These are phyloP conservation scores for Eucalyptus pauciflora DNA, from an alignment of 345 rosid genomes.

Conservation along the genomic window DNA sequence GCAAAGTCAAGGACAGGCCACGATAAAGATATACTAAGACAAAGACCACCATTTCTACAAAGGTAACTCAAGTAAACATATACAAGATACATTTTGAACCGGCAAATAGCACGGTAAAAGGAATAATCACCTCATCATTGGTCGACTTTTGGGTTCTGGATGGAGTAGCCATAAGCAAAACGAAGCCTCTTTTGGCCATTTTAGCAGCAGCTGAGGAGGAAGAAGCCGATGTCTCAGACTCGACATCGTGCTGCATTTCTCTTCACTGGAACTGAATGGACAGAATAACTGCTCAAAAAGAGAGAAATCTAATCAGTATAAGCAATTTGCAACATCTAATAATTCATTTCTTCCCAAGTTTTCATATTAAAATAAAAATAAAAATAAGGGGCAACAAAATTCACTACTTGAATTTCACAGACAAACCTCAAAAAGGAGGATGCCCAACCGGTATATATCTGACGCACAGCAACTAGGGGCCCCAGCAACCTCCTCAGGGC, in stretches of 20 bases:
- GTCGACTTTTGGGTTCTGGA: constrained; percentile 83
- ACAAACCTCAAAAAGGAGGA: constrained; percentile 89
- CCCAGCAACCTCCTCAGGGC: constrained; percentile 80
- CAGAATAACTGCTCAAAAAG: constrained; percentile 31
- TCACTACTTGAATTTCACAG: not conserved
- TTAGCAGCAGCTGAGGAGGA: constrained; percentile 79
- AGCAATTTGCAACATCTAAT: not conserved
- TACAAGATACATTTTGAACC: not conserved
- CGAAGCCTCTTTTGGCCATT: constrained; percentile 89
- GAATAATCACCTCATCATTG: constrained; percentile 51
- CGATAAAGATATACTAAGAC: not conserved
- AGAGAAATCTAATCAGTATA: constrained; percentile 7
- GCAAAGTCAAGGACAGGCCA: not conserved
- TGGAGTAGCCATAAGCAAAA: constrained; percentile 92
- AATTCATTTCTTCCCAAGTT: not conserved
- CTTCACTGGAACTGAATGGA: constrained; percentile 35
- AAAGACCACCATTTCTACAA: not conserved
- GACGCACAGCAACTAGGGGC: constrained; percentile 65
- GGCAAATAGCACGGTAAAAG: not conserved
- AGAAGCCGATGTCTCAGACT: constrained; percentile 94
- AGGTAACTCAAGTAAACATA: not conserved
- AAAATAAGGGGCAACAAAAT: not conserved
- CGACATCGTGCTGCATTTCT: constrained; percentile 67
- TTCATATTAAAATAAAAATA: not conserved
- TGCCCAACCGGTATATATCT: constrained; percentile 78